phyloP scores from a whole-genome alignment of 257 asterid species.

The Asclepias syriaca region DNA sequence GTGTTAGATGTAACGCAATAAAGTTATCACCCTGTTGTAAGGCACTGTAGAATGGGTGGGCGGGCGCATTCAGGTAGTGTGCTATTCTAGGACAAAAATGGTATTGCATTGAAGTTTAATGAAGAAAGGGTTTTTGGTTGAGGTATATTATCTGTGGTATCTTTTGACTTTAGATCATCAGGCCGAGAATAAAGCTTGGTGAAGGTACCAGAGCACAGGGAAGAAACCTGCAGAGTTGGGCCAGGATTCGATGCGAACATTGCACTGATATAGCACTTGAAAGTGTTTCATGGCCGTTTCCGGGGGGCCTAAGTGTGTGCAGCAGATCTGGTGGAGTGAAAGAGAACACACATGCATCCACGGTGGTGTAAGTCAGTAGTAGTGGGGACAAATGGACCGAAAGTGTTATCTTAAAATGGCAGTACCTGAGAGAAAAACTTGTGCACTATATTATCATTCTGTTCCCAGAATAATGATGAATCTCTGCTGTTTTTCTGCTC shows the following conservation, averaged over 20 bases:
- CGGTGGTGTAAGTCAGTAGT: constrained; percentile 6
- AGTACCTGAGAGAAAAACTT: neutral
- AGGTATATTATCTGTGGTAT: neutral
- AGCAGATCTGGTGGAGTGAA: constrained; percentile 1
- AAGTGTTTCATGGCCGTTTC: constrained; percentile 3
- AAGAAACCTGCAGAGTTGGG: constrained; percentile 12
- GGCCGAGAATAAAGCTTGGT: neutral
- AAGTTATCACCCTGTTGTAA: neutral
- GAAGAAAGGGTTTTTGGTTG: neutral
- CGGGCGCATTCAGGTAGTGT: neutral
- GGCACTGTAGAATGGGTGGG: neutral
- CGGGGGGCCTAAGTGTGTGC: neutral
- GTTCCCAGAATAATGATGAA: constrained; percentile 6
- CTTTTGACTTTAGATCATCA: neutral
- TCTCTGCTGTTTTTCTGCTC: neutral
- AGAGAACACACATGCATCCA: neutral
- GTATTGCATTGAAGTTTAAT: neutral
- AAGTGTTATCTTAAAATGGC: constrained; percentile 10
- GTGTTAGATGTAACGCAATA: neutral
- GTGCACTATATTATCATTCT: constrained; percentile 5
- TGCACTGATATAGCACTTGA: neutral
- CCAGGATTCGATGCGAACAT: constrained; percentile 3
- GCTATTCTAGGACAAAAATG: neutral
- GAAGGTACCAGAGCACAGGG: neutral
- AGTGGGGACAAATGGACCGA: constrained; percentile 15